Conservation (phyloP, 1,284 basidiomycete species). For the Exobasidium rhododendri region DNA sequence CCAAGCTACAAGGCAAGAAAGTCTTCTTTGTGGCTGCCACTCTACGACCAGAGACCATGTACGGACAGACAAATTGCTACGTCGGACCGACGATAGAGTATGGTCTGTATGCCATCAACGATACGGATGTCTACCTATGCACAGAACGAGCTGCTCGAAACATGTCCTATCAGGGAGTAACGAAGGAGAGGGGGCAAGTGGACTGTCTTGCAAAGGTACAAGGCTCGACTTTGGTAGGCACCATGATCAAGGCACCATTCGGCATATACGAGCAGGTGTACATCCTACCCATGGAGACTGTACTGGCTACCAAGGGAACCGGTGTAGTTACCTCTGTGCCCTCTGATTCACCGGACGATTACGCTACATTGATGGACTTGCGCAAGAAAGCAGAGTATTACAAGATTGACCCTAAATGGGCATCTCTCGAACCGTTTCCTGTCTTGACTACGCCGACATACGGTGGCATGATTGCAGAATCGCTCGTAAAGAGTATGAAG, state of each 20-base stretch:
- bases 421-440: conserved; percentile 76
- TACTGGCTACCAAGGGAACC: conserved; percentile 93
- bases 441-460: conserved; percentile 85
- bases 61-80: conserved; percentile 95
- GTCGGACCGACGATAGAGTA: conserved; percentile 89
- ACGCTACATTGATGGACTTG: conserved; percentile 81
- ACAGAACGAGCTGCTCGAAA: conserved; percentile 88
- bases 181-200: conserved; percentile 56
- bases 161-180: conserved; percentile 89
- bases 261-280: conserved; percentile 81
- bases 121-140: conserved; percentile 74
- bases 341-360: conserved; percentile 98
- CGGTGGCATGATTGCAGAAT: conserved; percentile 86
- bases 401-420: conserved; percentile 89
- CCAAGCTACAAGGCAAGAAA: conserved; percentile 67
- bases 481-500: conserved; percentile 82
- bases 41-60: conserved; percentile 96
- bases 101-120: conserved; percentile 73
- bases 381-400: conserved; percentile 97
- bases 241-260: conserved; percentile 85
- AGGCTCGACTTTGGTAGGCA: conserved; percentile 78
- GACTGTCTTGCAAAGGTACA: conserved; percentile 42
- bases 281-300: conserved; percentile 96
- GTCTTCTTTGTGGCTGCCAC: conserved; percentile 93
- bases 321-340: conserved; percentile 98